Conservation (phyloP, 2,329 filamentous ascomycete genomes). For the Monosporascus cannonballus region DNA sequence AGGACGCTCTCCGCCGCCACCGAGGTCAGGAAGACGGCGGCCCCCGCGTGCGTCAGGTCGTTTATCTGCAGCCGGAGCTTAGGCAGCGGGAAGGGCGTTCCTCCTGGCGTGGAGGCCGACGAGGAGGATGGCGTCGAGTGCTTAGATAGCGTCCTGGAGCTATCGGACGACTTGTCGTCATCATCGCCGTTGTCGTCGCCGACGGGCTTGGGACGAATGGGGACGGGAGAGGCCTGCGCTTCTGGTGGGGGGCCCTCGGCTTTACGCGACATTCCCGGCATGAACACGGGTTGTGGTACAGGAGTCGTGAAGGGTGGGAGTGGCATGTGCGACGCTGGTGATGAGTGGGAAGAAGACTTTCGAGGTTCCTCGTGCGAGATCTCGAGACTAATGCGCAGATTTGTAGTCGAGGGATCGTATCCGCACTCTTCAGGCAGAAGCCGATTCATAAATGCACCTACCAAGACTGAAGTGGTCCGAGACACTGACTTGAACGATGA, state of each 20-base stretch:
- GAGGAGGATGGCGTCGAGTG: background rate
- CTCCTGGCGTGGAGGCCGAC: slow-evolving; percentile 2
- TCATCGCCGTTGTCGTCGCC: background rate
- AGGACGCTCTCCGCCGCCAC: slow-evolving; percentile 60
- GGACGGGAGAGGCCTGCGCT: slow-evolving; percentile 11
- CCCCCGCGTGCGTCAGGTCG: slow-evolving; percentile 54
- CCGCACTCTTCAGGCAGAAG: background rate
- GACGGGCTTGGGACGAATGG: slow-evolving; percentile 6
- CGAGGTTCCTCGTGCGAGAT: slow-evolving; percentile 5
- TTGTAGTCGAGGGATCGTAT: background rate
- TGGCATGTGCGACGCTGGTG: slow-evolving; percentile 14
- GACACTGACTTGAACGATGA: too few species aligned
- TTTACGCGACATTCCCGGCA: slow-evolving; percentile 24
- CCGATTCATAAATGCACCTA: background rate
- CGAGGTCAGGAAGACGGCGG: slow-evolving; percentile 59
- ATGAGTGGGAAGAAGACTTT: background rate
- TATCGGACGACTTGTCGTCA: background rate
- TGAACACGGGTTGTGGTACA: slow-evolving; percentile 26
- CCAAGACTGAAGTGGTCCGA: background rate
- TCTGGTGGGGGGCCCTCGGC: slow-evolving; percentile 11
- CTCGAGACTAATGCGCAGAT: slow-evolving; percentile 8
- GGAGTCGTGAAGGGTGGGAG: slow-evolving; percentile 26
- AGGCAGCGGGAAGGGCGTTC: slow-evolving; percentile 35
- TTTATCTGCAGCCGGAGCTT: slow-evolving; percentile 55
- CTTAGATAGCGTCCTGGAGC: background rate